Conservation (phyloP, 75 land plant species). For the Larix kaempferi region DNA sequence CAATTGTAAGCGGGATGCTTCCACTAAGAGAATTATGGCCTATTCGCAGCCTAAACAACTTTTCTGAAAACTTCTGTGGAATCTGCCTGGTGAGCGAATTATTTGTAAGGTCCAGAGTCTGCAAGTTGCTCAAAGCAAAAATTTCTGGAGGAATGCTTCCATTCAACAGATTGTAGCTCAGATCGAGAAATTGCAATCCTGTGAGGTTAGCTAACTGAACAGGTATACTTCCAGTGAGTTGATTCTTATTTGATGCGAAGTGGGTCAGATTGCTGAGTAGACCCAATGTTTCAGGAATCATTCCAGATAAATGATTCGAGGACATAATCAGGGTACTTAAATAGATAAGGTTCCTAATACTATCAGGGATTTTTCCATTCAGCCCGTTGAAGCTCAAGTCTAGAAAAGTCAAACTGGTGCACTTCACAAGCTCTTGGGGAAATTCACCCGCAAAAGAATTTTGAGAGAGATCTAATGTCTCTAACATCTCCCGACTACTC, state of each 20-base stretch:
- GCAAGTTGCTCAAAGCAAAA: slow-evolving; percentile 17
- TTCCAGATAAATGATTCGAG: slow-evolving; percentile 20
- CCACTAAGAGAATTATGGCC: background rate
- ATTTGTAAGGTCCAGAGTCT: slow-evolving; percentile 18
- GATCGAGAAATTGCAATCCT: slow-evolving; percentile 1
- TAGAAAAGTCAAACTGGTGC: background rate
- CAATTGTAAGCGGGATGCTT: background rate
- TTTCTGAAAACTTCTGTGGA: slow-evolving; percentile 10
- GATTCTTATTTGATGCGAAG: slow-evolving; percentile 16
- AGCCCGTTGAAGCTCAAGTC: background rate
- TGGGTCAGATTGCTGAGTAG: slow-evolving; percentile 1
- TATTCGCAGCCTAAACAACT: background rate
- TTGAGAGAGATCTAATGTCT: no score
- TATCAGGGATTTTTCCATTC: slow-evolving; percentile 6
- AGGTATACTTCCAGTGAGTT: slow-evolving; percentile 23
- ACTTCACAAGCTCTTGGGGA: background rate
- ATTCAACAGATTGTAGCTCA: slow-evolving; percentile 16
- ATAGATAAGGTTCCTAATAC: background rate
- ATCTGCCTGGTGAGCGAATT: slow-evolving; percentile 22
- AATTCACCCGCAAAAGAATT: background rate
- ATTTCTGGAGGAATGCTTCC: slow-evolving; percentile 27
- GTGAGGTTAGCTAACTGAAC: slow-evolving; percentile 3
- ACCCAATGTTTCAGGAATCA: slow-evolving; percentile 12
- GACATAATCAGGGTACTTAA: slow-evolving; percentile 14
- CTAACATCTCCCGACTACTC: no score